Conservation (phyloP, 257 asterid genomes). For the Orobanche coerulescens region DNA sequence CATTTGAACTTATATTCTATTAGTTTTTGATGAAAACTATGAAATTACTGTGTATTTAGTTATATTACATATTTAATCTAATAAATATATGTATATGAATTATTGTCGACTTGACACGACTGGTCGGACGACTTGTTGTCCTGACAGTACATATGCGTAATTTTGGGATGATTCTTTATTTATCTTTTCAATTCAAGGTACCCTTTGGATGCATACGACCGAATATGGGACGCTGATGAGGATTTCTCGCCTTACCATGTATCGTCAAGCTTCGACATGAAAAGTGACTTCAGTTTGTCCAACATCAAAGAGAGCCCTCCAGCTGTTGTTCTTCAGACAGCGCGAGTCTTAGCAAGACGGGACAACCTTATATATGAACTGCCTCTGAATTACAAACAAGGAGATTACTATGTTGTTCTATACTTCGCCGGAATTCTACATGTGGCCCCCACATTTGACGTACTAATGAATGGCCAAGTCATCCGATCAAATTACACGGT, state of each 20-base stretch:
- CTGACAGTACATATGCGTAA: too few species aligned
- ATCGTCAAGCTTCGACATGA: slow-evolving; percentile 62
- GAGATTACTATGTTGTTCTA: slow-evolving; percentile 76
- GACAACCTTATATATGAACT: slow-evolving; percentile 50
- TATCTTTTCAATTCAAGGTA: slow-evolving; percentile 42
- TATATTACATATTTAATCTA: too few species aligned
- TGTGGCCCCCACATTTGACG: slow-evolving; percentile 65
- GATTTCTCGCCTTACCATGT: slow-evolving; percentile 82
- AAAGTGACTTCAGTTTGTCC: slow-evolving; percentile 44
- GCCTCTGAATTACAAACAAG: slow-evolving; percentile 36
- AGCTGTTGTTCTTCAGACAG: slow-evolving; percentile 63
- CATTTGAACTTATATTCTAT: too few species aligned
- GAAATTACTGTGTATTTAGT: too few species aligned
- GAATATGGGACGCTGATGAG: slow-evolving; percentile 87
- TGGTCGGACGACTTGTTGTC: too few species aligned
- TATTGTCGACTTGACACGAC: too few species aligned
- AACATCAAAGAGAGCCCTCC: slow-evolving; percentile 74
- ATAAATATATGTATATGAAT: too few species aligned
- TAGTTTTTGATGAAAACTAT: too few species aligned
- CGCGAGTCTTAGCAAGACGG: slow-evolving; percentile 77
- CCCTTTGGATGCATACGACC: slow-evolving; percentile 74
- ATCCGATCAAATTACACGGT: slow-evolving; percentile 60
- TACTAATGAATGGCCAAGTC: slow-evolving; percentile 51
- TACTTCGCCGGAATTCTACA: slow-evolving; percentile 91
- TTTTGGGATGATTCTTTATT: not conserved